phyloP scores from a whole-genome alignment of 345 rosid genomes.

The Geranium rotundifolium region DNA sequence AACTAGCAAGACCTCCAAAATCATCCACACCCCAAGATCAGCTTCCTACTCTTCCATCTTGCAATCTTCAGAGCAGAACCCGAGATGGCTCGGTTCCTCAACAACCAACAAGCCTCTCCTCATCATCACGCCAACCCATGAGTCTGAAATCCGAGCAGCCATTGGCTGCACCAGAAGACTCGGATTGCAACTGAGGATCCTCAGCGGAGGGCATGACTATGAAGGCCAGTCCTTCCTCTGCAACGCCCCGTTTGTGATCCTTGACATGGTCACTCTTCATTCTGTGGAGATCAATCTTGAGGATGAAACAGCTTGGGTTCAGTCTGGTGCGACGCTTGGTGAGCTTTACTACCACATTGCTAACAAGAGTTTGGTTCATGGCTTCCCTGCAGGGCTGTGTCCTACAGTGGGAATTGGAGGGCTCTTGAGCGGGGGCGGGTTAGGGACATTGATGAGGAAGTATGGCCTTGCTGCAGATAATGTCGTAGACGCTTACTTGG shows the following conservation, averaged over 20 bases:
- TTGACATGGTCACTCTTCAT: constrained; percentile 31
- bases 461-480: constrained; percentile 36
- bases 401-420: constrained; percentile 37
- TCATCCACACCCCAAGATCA: constrained; percentile 21
- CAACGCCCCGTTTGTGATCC: constrained; percentile 21
- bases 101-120: constrained; percentile 17
- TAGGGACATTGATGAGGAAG: constrained; percentile 38
- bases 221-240: constrained; percentile 41
- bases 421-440: constrained; percentile 31
- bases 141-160: constrained; percentile 33
- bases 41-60: constrained; percentile 19
- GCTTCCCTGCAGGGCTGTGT: constrained; percentile 40
- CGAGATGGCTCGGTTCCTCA: constrained; percentile 19
- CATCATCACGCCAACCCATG: constrained; percentile 28
- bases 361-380: constrained; percentile 24
- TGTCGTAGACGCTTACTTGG: constrained; percentile 26
- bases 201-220: constrained; percentile 54
- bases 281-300: constrained; percentile 14
- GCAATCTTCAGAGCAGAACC: constrained; percentile 23
- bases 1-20: constrained; percentile 6
- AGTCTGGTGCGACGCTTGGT: constrained; percentile 37
- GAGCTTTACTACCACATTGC: constrained; percentile 36
- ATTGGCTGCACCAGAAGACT: constrained; percentile 18
- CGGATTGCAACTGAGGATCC: constrained; percentile 27
- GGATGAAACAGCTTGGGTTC: constrained; percentile 29